Percentiles rank a stretch among this genome's conserved stretches.
Evolutionary conservation across 2,329 filamentous ascomycete genomes (phyloP).

Genomic region (Volutella citrinella): DNA sequence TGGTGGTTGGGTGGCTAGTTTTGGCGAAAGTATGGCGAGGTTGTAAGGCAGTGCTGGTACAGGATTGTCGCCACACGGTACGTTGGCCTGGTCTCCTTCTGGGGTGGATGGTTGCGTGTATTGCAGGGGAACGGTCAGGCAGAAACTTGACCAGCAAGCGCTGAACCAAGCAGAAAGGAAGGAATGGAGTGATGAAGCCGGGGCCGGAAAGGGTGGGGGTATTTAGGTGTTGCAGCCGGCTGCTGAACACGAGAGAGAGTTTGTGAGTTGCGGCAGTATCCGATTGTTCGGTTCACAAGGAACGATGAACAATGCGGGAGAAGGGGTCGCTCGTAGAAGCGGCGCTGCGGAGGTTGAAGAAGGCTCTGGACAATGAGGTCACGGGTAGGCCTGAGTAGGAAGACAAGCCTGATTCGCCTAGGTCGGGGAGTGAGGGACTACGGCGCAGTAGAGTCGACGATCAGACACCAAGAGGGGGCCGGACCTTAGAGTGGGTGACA

Average conservation of each 20-base stretch:
- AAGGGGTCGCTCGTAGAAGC: slow-evolving; percentile 14
- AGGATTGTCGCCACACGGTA: too few species aligned
- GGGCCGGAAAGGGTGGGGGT: slow-evolving; percentile 9
- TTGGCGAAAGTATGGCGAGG: too few species aligned
- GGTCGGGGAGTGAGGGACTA: slow-evolving; percentile 14
- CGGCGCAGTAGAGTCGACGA: slow-evolving; percentile 21
- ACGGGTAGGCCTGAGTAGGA: slow-evolving; percentile 22
- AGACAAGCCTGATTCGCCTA: slow-evolving; percentile 23
- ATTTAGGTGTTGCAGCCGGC: slow-evolving; percentile 28
- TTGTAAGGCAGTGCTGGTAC: too few species aligned
- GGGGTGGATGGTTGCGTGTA: too few species aligned
- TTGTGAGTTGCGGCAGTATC: slow-evolving; percentile 18
- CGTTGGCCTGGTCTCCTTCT: too few species aligned
- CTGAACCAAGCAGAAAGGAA: slow-evolving; percentile 16
- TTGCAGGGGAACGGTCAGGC: slow-evolving; percentile 25
- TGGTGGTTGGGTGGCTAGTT: too few species aligned
- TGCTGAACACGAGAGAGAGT: slow-evolving; percentile 27
- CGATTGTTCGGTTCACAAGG: slow-evolving; percentile 26
- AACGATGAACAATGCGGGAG: slow-evolving; percentile 26
- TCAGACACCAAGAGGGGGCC: slow-evolving; percentile 25
- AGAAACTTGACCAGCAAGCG: slow-evolving; percentile 23
- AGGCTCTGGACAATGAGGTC: slow-evolving; percentile 24
- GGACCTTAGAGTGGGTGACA: slow-evolving; percentile 16
- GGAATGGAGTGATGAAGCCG: slow-evolving; percentile 17
- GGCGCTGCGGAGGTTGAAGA: slow-evolving; percentile 24